A percentile compares a stretch with the other conserved stretches of the same genome.
Conservation (phyloP, 495 filamentous ascomycete species). For the Aspergillus carlsbadensis region DNA sequence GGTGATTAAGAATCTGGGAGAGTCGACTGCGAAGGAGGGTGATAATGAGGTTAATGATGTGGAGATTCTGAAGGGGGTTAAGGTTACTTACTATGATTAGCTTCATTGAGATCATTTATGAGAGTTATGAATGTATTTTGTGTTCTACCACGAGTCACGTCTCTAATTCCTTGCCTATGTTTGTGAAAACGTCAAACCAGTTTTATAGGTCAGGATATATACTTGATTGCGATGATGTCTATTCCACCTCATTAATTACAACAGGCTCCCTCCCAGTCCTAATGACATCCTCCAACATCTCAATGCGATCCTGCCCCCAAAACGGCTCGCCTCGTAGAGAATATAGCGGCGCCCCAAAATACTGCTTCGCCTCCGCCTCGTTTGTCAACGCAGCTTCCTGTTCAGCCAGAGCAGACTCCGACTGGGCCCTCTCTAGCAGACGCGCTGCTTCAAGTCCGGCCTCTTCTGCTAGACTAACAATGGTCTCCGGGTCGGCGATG, state of each 20-base stretch:
- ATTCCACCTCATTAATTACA: not conserved
- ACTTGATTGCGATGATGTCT: too few species aligned
- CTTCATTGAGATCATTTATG: not conserved
- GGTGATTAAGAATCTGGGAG: slow-evolving; percentile 8
- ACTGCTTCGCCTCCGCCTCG: slow-evolving; percentile 3
- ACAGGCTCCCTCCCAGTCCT: slow-evolving; percentile 1
- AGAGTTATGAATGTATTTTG: too few species aligned
- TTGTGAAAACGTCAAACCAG: too few species aligned
- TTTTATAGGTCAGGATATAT: too few species aligned
- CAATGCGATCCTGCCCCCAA: slow-evolving; percentile 13
- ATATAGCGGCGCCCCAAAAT: slow-evolving; percentile 10
- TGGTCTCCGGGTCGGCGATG: slow-evolving; percentile 1
- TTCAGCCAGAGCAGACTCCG: not conserved
- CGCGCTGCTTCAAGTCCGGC: not conserved
- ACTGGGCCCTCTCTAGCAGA: not conserved
- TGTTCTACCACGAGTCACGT: too few species aligned
- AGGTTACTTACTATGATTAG: slow-evolving; percentile 1
- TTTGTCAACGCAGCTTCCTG: slow-evolving; percentile 2
- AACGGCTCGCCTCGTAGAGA: not conserved
- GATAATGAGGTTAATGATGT: slow-evolving; percentile 8
- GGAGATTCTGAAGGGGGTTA: slow-evolving; percentile 7
- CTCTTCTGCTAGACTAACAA: slow-evolving; percentile 1
- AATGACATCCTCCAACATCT: slow-evolving; percentile 9
- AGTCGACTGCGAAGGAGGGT: not conserved
- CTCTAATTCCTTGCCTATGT: too few species aligned